These are phyloP conservation scores for Grosmannia serpens DNA, from an alignment of 2,329 filamentous ascomycete species.

Conservation along the genomic window DNA sequence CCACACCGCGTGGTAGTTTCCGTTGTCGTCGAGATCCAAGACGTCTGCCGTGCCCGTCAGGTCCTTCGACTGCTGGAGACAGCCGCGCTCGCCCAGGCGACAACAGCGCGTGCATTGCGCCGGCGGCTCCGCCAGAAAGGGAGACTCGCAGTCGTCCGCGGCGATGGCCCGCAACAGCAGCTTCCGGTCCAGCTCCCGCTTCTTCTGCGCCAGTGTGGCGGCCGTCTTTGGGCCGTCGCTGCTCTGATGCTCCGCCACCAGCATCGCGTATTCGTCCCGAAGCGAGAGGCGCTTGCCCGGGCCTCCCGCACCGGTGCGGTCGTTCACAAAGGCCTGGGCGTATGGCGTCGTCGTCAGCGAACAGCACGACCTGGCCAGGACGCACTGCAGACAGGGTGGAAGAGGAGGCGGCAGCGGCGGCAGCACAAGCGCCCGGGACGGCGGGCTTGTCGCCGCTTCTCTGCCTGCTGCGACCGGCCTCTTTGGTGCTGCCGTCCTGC, in stretches of 20 bases:
- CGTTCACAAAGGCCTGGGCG: conserved; percentile 4
- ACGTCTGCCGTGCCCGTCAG: background rate
- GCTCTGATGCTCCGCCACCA: background rate
- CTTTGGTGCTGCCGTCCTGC: background rate
- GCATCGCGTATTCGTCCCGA: background rate
- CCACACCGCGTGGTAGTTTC: background rate
- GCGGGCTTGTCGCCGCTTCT: background rate
- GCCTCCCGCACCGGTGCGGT: background rate
- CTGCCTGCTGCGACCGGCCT: background rate
- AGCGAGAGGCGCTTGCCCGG: background rate
- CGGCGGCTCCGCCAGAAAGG: conserved; percentile 5
- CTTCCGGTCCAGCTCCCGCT: conserved; percentile 8
- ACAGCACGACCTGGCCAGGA: conserved; percentile 8
- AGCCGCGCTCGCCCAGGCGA: conserved; percentile 5
- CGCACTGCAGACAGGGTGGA: conserved; percentile 13
- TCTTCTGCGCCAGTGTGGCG: background rate
- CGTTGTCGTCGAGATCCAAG: background rate
- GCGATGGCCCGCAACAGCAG: conserved; percentile 3
- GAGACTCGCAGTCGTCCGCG: conserved; percentile 3
- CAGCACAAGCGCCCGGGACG: background rate
- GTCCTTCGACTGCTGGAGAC: conserved; percentile 11
- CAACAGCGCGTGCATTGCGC: conserved; percentile 8
- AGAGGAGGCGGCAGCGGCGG: conserved; percentile 6
- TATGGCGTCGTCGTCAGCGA: conserved; percentile 9
- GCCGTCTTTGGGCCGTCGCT: background rate